Conservation (phyloP, 345 rosid species). For the Excoecaria agallocha region DNA sequence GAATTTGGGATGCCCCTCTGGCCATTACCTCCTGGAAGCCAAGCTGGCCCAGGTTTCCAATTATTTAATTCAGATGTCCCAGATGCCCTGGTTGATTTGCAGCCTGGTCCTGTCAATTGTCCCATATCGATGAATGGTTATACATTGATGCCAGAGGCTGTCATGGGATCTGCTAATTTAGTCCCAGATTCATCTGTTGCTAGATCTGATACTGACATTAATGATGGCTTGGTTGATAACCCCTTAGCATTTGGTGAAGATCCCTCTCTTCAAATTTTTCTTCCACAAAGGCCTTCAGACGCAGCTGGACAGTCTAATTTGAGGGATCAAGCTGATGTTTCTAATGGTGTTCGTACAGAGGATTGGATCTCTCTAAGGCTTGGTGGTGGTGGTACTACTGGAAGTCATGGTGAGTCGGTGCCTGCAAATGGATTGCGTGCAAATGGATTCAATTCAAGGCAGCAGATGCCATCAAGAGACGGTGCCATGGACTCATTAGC, state of each 20-base stretch:
- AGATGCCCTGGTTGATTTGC: slow-evolving; percentile 60
- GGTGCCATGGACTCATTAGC: slow-evolving; percentile 52
- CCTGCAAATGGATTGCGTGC: slow-evolving; percentile 49
- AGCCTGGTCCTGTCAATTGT: slow-evolving; percentile 49
- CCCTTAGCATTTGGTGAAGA: slow-evolving; percentile 80
- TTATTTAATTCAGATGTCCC: slow-evolving; percentile 63
- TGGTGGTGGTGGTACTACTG: slow-evolving; percentile 65
- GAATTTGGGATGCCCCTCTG: slow-evolving; percentile 72
- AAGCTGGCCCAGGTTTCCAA: slow-evolving; percentile 69
- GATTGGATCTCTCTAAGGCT: slow-evolving; percentile 96
- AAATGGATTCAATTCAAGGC: slow-evolving; percentile 54
- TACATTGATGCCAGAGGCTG: slow-evolving; percentile 51
- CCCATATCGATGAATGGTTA: slow-evolving; percentile 63
- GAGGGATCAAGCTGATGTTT: slow-evolving; percentile 62
- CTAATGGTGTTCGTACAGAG: slow-evolving; percentile 69
- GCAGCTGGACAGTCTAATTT: slow-evolving; percentile 53
- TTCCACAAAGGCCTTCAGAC: slow-evolving; percentile 77
- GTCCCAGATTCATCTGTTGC: slow-evolving; percentile 52
- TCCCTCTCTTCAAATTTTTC: slow-evolving; percentile 89
- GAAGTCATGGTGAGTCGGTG: slow-evolving; percentile 46
- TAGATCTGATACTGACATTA: slow-evolving; percentile 46
- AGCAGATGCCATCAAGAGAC: slow-evolving; percentile 51
- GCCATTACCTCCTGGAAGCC: slow-evolving; percentile 66
- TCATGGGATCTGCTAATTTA: slow-evolving; percentile 41
- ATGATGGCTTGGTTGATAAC: slow-evolving; percentile 76